Evolutionary conservation across 2,329 filamentous ascomycete genomes (phyloP).

Genomic region (Aspergillus pseudoglaucus): DNA sequence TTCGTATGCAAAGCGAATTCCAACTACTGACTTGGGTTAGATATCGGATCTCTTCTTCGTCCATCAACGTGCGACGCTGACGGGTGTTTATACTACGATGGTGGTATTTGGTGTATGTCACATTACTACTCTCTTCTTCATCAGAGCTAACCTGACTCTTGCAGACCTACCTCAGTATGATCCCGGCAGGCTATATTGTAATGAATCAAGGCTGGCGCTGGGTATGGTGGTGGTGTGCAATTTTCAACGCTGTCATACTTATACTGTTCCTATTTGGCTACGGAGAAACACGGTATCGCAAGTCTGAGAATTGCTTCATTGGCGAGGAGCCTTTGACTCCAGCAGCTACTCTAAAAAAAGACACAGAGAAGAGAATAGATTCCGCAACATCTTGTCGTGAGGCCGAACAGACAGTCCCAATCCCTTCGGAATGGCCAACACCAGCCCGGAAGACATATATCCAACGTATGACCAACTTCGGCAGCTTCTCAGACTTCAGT

Average conservation of each 20-base stretch:
- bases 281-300: constrained; percentile 36
- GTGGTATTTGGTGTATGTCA: neutral
- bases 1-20: neutral
- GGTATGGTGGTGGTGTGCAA: constrained; percentile 45
- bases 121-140: neutral
- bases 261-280: constrained; percentile 41
- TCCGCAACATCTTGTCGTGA: neutral
- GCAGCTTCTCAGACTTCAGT: constrained; percentile 3
- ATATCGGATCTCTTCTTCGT: constrained; percentile 11
- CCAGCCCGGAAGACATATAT: constrained; percentile 38
- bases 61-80: constrained; percentile 5
- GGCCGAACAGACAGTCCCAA: constrained; percentile 7
- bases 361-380: neutral
- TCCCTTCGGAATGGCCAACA: constrained; percentile 4
- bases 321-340: neutral
- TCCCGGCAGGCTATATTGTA: constrained; percentile 26
- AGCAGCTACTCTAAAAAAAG: neutral
- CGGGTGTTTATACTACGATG: constrained; percentile 3
- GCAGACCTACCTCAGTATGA: constrained; percentile 2
- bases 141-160: no score
- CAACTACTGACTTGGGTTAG: neutral
- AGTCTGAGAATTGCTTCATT: neutral
- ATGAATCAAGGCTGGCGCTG: constrained; percentile 44
- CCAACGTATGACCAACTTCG: constrained; percentile 34
- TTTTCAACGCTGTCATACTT: constrained; percentile 35